These are phyloP conservation scores for Herpetomonas muscarum DNA, from an alignment of 208 protist species.

Conservation along the genomic window DNA sequence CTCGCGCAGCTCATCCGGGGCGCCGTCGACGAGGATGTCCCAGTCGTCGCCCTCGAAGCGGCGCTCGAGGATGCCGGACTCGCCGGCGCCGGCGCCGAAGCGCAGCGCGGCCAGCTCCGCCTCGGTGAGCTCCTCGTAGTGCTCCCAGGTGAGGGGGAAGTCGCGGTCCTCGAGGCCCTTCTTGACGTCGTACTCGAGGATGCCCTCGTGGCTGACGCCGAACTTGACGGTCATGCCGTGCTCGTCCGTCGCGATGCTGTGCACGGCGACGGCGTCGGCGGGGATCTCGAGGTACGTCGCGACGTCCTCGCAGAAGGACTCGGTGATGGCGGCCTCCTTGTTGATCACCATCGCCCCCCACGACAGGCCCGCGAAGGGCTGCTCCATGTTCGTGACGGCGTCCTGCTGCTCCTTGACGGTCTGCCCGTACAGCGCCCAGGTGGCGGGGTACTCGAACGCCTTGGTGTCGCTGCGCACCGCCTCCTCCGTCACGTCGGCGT, in stretches of 20 bases:
- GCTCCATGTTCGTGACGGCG: constrained; percentile 17
- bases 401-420: constrained; percentile 31
- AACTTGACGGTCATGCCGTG: constrained; percentile 30
- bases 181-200: constrained; percentile 7
- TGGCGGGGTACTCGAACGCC: constrained; percentile 32
- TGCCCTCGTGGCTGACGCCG: background rate
- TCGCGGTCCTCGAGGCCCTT: constrained; percentile 12
- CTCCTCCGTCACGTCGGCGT: constrained; percentile 11
- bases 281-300: constrained; percentile 8
- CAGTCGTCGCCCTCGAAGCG: constrained; percentile 62
- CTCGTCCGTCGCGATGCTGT: constrained; percentile 21
- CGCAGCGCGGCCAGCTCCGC: constrained; percentile 21
- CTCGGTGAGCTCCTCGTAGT: constrained; percentile 19
- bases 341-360: constrained; percentile 23
- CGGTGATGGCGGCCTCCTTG: constrained; percentile 14
- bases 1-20: constrained; percentile 33
- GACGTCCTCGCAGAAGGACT: constrained; percentile 25
- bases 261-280: constrained; percentile 17
- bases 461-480: constrained; percentile 21
- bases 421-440: constrained; percentile 42
- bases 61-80: constrained; percentile 48
- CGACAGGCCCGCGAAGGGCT: constrained; percentile 31
- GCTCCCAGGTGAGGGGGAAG: constrained; percentile 15
- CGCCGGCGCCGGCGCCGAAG: constrained; percentile 28
- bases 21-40: constrained; percentile 42